Conservation (phyloP, 2,329 filamentous ascomycete genomes). For the Sporothrix pallida region DNA sequence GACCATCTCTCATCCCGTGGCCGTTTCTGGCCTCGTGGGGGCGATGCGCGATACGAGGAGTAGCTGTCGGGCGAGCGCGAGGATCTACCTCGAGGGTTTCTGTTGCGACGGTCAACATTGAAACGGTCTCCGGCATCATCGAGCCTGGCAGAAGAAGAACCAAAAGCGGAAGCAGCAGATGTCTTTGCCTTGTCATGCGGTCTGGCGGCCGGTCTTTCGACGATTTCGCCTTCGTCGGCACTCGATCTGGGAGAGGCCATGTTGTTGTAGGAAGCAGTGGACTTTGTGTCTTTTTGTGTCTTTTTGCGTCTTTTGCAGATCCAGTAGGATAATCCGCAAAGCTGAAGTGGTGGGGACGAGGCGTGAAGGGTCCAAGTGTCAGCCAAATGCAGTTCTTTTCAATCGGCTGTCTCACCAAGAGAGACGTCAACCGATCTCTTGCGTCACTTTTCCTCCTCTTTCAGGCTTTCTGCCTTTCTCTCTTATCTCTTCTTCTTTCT, state of each 20-base stretch:
- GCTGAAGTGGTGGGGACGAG: conserved; percentile 35
- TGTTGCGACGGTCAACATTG: conserved; percentile 92
- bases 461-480: background rate
- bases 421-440: too few relatives aligned
- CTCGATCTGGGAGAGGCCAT: conserved; percentile 55
- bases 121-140: conserved; percentile 69
- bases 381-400: conserved; percentile 32
- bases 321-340: conserved; percentile 38
- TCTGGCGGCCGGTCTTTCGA: conserved; percentile 68
- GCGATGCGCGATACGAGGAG: conserved; percentile 52
- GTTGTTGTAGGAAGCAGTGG: conserved; percentile 9
- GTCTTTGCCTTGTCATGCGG: conserved; percentile 81
- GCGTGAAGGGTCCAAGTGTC: conserved; percentile 34
- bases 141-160: conserved; percentile 31
- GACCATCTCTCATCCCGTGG: conserved; percentile 55
- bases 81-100: conserved; percentile 66
- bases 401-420: background rate
- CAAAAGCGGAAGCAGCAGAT: conserved; percentile 58
- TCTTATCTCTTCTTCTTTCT: background rate
- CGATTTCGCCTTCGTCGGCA: conserved; percentile 87
- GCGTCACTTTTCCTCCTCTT: background rate
- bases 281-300: background rate
- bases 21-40: conserved; percentile 72
- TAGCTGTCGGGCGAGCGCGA: conserved; percentile 59
- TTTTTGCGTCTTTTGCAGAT: conserved; percentile 6